phyloP scores from a whole-genome alignment of 768 basidiomycete species.

The Lepiota brunneoincarnata region DNA sequence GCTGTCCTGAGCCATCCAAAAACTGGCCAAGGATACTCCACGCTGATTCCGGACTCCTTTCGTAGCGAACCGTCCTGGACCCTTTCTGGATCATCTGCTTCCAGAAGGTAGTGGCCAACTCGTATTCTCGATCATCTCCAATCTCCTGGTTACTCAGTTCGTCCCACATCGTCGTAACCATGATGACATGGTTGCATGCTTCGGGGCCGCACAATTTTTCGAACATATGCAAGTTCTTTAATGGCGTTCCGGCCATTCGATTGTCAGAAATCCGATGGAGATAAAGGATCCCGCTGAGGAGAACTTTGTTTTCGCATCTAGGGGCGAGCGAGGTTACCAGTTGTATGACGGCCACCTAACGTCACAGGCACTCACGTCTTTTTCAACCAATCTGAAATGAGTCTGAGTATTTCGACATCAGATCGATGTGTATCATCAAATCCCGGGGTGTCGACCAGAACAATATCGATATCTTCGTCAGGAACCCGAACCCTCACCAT shows the following conservation, averaged over 20 bases:
- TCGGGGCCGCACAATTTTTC: slow-evolving; percentile 30
- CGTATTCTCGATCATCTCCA: slow-evolving; percentile 11
- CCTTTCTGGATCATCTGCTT: slow-evolving; percentile 14
- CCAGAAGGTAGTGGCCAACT: slow-evolving; percentile 16
- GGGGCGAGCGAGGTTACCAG: neutral
- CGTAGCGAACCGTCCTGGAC: neutral
- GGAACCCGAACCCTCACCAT: slow-evolving; percentile 1
- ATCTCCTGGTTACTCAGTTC: slow-evolving; percentile 5
- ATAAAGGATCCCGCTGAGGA: slow-evolving; percentile 26
- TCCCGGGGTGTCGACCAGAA: slow-evolving; percentile 27
- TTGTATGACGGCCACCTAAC: neutral
- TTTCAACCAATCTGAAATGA: slow-evolving; percentile 23
- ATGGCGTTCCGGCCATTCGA: slow-evolving; percentile 27
- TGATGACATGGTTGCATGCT: slow-evolving; percentile 24
- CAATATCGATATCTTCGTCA: slow-evolving; percentile 8
- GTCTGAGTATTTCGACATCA: slow-evolving; percentile 22
- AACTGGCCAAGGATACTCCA: slow-evolving; percentile 7
- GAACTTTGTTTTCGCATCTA: slow-evolving; percentile 14
- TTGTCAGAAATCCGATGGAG: slow-evolving; percentile 20
- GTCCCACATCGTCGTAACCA: slow-evolving; percentile 28
- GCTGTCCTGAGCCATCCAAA: neutral
- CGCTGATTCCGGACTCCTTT: neutral
- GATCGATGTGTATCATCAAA: slow-evolving; percentile 23
- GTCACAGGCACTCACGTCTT: slow-evolving; percentile 12
- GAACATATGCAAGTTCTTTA: slow-evolving; percentile 30